These are phyloP conservation scores for Odontarrhena argentea DNA, from an alignment of 345 rosid species.

Conservation along the genomic window DNA sequence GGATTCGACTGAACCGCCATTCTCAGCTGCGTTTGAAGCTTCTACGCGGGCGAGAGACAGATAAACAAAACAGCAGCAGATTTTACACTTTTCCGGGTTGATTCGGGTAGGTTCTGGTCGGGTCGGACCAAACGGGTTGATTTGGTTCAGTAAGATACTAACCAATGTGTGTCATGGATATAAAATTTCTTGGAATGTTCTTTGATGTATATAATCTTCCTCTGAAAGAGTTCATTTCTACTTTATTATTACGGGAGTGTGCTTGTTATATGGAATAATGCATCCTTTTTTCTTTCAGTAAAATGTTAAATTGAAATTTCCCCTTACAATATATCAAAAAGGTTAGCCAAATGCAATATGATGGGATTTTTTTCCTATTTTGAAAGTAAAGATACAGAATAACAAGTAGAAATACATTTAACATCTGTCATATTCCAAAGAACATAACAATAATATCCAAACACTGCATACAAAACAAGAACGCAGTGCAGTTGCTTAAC, in stretches of 20 bases:
- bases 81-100: slow-evolving; percentile 18
- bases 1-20: slow-evolving; percentile 43
- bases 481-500: neutral
- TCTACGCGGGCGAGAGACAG: slow-evolving; percentile 13
- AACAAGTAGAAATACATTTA: neutral
- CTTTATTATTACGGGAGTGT: too few species aligned
- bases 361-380: neutral
- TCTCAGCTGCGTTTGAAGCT: slow-evolving; percentile 28
- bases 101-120: slow-evolving; percentile 2
- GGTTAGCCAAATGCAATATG: neutral
- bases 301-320: too few species aligned
- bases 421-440: neutral
- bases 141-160: too few species aligned
- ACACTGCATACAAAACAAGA: slow-evolving; percentile 9
- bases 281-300: too few species aligned
- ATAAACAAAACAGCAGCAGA: neutral
- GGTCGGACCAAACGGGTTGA: slow-evolving; percentile 7
- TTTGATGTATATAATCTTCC: too few species aligned
- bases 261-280: too few species aligned
- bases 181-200: too few species aligned
- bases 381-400: slow-evolving; percentile 1
- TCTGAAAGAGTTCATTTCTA: too few species aligned
- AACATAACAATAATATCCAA: slow-evolving; percentile 6
- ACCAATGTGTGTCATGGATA: too few species aligned
- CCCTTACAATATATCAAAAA: neutral